phyloP scores from a whole-genome alignment of 192 early-diverging fungal species.

The Cetraspora pellucida region DNA sequence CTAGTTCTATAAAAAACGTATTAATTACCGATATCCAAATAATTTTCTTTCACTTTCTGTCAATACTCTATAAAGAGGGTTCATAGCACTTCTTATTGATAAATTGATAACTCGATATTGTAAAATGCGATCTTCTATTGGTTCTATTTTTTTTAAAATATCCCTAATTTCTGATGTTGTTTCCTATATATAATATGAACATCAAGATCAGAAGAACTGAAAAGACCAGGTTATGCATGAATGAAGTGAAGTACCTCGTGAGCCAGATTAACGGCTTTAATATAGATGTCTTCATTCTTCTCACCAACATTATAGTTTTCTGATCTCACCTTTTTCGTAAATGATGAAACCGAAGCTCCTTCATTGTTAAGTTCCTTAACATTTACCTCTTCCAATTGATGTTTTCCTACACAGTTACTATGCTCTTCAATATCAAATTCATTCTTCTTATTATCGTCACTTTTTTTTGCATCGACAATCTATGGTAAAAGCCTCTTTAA shows the following conservation, averaged over 20 bases:
- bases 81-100: not conserved
- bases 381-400: not conserved
- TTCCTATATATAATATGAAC: not conserved
- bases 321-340: too few species aligned
- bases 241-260: too few species aligned
- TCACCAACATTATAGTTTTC: too few species aligned
- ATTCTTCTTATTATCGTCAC: not conserved
- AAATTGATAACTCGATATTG: slow-evolving; percentile 12
- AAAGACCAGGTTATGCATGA: too few species aligned
- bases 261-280: too few species aligned
- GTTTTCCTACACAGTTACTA: slow-evolving; percentile 7
- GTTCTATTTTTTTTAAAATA: slow-evolving; percentile 5
- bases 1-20: not conserved
- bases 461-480: slow-evolving; percentile 7
- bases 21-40: slow-evolving; percentile 20
- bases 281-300: too few species aligned
- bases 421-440: slow-evolving; percentile 8
- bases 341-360: too few species aligned
- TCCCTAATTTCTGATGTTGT: slow-evolving; percentile 1
- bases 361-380: too few species aligned
- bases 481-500: slow-evolving; percentile 16
- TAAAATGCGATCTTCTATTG: not conserved
- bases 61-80: not conserved
- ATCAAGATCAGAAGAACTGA: not conserved
- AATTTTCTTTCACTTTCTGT: not conserved